phyloP scores from a whole-genome alignment of 192 early-diverging fungal genomes.

The Funneliformis geosporum region DNA sequence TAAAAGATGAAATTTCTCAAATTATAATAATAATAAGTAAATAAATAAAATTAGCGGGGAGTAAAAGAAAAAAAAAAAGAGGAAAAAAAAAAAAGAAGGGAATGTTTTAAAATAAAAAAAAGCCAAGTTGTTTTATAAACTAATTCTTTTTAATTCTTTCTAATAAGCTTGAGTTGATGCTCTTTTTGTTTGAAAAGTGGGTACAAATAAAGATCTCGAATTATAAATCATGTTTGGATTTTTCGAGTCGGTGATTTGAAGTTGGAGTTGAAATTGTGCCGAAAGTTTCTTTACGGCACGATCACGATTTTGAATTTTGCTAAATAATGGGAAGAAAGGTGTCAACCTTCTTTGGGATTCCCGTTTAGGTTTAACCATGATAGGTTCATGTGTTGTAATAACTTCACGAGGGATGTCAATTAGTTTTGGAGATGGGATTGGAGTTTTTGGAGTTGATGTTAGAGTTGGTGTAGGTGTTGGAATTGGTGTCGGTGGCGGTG shows the following conservation, averaged over 20 bases:
- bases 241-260: neutral
- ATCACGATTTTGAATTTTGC: neutral
- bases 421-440: neutral
- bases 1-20: too few relatives aligned
- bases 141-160: too few relatives aligned
- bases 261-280: neutral
- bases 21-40: too few relatives aligned
- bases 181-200: neutral
- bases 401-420: neutral
- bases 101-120: too few relatives aligned
- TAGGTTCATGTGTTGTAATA: neutral
- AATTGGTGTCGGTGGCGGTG: neutral
- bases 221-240: neutral
- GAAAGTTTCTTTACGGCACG: neutral
- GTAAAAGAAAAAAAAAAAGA: too few relatives aligned
- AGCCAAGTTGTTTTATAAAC: too few relatives aligned
- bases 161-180: too few relatives aligned
- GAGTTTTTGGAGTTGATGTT: neutral
- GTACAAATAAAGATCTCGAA: conserved; percentile 3
- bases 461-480: neutral
- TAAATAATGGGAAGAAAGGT: neutral
- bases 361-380: neutral
- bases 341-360: neutral
- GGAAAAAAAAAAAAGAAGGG: too few relatives aligned
- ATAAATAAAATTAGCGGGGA: too few relatives aligned